phyloP scores from a whole-genome alignment of 1,284 basidiomycete species.

The Calocybe gambosa region DNA sequence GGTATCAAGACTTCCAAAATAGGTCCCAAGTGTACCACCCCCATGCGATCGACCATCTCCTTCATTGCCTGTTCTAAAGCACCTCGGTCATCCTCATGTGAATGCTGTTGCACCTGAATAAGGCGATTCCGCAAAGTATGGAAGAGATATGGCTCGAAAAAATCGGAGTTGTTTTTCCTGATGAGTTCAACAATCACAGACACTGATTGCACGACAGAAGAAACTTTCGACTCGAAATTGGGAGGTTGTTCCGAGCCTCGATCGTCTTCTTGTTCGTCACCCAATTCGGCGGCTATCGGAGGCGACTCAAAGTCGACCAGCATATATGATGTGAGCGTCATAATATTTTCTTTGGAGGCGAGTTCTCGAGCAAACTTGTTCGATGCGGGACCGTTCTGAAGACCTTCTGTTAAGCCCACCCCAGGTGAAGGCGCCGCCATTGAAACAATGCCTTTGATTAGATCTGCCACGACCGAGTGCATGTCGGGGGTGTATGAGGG shows the following conservation, averaged over 20 bases:
- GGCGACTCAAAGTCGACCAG: conserved; percentile 56
- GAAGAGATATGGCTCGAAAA: conserved; percentile 98
- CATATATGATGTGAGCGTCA: conserved; percentile 76
- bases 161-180: conserved; percentile 98
- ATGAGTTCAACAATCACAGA: conserved; percentile 95
- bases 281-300: conserved; percentile 12
- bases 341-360: conserved; percentile 71
- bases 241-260: conserved; percentile 35
- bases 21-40: conserved; percentile 89
- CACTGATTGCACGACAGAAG: conserved; percentile 85
- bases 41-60: conserved; percentile 86
- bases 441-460: conserved; percentile 93
- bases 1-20: conserved; percentile 77
- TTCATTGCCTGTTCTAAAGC: conserved; percentile 77
- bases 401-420: conserved; percentile 57
- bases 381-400: conserved; percentile 66
- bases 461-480: conserved; percentile 86
- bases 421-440: conserved; percentile 88
- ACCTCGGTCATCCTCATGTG: conserved; percentile 60
- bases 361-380: conserved; percentile 90
- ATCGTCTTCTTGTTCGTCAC: conserved; percentile 18
- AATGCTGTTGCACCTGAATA: conserved; percentile 78
- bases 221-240: conserved; percentile 72
- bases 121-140: conserved; percentile 89
- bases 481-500: conserved; percentile 74